Evolutionary conservation across 108 stramenopile species (phyloP).

Genomic region (Nitzschia sp.): DNA sequence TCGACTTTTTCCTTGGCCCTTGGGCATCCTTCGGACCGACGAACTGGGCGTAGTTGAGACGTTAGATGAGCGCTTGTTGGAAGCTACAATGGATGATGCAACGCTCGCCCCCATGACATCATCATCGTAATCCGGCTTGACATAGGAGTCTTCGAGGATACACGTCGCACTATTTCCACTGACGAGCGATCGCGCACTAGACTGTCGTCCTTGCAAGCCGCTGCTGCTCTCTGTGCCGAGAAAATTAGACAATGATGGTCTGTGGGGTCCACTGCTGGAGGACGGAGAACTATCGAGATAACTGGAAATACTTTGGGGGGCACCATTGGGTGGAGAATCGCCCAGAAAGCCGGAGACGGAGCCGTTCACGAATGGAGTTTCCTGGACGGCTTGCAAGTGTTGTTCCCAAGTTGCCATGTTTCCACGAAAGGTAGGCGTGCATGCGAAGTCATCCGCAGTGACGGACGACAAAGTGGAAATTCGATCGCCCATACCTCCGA

Average conservation of each 20-base stretch:
- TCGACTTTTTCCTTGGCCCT: too few relatives aligned
- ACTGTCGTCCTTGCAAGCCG: slow-evolving; percentile 1
- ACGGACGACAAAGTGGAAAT: not conserved
- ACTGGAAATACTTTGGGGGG: too few relatives aligned
- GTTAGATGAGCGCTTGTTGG: too few relatives aligned
- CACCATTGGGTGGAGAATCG: not conserved
- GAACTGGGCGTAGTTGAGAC: not conserved
- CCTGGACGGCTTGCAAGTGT: not conserved
- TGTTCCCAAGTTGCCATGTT: not conserved
- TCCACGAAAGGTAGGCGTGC: not conserved
- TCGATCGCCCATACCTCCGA: not conserved
- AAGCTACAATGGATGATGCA: not conserved
- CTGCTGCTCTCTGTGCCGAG: not conserved
- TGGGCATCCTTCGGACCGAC: not conserved
- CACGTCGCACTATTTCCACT: not conserved
- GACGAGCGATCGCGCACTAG: not conserved
- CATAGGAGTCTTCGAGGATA: not conserved
- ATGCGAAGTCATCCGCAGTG: not conserved
- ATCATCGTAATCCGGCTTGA: slow-evolving; percentile 3
- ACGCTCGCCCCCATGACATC: slow-evolving; percentile 14
- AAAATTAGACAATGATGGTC: too few relatives aligned
- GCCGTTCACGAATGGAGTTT: too few relatives aligned
- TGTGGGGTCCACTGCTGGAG: too few relatives aligned
- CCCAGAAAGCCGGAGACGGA: not conserved
- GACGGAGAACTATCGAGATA: too few relatives aligned